Evolutionary conservation across 2,329 filamentous ascomycete species (phyloP), one percentile per base, ranked within the genome.

Genomic region (Fusarium luffae): DNA sequence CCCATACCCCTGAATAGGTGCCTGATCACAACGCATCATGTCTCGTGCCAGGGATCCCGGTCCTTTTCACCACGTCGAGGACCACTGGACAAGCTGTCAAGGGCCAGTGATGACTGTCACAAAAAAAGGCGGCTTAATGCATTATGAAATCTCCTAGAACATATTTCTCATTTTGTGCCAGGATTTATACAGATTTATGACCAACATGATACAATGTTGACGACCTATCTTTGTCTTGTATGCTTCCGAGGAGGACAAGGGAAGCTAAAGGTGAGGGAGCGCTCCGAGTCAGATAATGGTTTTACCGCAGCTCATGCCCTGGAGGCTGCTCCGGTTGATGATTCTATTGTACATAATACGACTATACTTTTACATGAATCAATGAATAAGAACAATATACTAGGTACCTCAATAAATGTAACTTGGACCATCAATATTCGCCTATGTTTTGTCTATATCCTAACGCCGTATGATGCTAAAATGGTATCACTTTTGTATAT

Each of bases 271-370:
- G 37, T 40, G 42, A 50, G 40, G 46, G n/a, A 27, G 32, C 40
- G 34, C 27, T 44, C 18, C 42, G 43, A 46, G 34, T 37, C 37
- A 43, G 51, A 49, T 66, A 51, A 27, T 49, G 40, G 57, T 42
- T 40, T 41, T 52, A 25, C 57, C 42, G 46, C 30, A 70, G 67
- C 34, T 41, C 28, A 52, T 30, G 68, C 68, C 68, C 68, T 68
- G 68, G 68, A 68, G 63, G 67, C 59, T 54, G 48, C 55, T 61
- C 48, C 44, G 41, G 46, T 47, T 37, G 23, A 65, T 28, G 50
- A 61, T 61, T 68, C 48, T 58, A 48, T 37, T 43, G 59, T 70
- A 70, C 52, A 70, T 70, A 70, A 55, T 40, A 61, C 16, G 63
- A 49, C 42, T 48, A 50, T 9, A 58, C 18, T 27, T 18, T 59